A percentile compares a stretch with the other conserved stretches of the same genome.
Evolutionary conservation across 169 alveolate genomes (phyloP).

Genomic region (Plasmodium knowlesi): DNA sequence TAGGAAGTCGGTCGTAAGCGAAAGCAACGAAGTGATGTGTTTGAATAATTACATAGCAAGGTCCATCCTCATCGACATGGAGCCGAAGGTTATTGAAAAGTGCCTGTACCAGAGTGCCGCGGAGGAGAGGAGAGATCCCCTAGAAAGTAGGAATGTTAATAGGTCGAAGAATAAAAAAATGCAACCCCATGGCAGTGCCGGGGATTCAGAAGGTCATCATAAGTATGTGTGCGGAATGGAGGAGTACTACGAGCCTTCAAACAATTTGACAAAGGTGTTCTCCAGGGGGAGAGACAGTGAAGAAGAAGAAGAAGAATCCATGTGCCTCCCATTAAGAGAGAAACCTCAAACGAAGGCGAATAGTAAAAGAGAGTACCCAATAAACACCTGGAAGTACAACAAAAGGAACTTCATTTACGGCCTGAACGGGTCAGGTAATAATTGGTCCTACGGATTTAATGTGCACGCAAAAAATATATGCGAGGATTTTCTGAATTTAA

Average conservation of each 20-base stretch:
- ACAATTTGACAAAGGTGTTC: slow-evolving; percentile 45
- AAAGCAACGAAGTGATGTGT: not conserved
- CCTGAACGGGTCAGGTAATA: slow-evolving; percentile 73
- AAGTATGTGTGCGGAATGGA: slow-evolving; percentile 58
- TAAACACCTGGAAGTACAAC: slow-evolving; percentile 49
- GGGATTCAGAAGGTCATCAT: not conserved
- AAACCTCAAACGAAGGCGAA: not conserved
- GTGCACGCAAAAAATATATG: slow-evolving; percentile 71
- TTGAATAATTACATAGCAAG: slow-evolving; percentile 61
- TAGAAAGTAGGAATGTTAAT: not conserved
- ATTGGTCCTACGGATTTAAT: slow-evolving; percentile 72
- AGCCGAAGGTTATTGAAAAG: slow-evolving; percentile 67
- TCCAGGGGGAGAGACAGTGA: not conserved
- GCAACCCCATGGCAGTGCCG: not conserved
- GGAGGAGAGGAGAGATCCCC: not conserved
- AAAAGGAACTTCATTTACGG: slow-evolving; percentile 46
- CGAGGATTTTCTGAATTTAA: slow-evolving; percentile 33
- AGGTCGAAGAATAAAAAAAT: not conserved
- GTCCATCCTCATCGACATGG: slow-evolving; percentile 64
- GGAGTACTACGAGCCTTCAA: slow-evolving; percentile 52
- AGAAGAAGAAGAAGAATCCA: not conserved
- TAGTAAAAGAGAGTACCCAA: not conserved
- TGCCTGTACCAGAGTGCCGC: slow-evolving; percentile 12
- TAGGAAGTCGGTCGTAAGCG: not conserved
- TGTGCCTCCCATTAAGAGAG: not conserved